These are phyloP conservation scores for Yamadazyma paraphyllophila DNA, from an alignment of 805 yeast genomes.

Conservation along the genomic window DNA sequence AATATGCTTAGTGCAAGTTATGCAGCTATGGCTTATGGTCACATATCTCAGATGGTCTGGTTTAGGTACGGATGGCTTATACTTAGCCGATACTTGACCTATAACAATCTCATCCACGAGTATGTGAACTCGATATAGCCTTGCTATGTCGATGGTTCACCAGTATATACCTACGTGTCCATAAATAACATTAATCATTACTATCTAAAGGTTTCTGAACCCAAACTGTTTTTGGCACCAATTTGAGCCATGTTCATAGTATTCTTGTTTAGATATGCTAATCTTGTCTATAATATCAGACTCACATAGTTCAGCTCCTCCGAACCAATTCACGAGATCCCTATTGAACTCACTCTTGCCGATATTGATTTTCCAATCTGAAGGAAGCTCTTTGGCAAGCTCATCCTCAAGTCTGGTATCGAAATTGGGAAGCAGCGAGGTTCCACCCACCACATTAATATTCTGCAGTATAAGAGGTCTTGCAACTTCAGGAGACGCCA, in stretches of 20 bases:
- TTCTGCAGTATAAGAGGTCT: constrained; percentile 78
- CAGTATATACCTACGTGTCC: not conserved
- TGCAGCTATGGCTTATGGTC: constrained; percentile 79
- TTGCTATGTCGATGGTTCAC: too few relatives aligned
- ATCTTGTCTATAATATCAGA: constrained; percentile 48
- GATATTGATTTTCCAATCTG: constrained; percentile 63
- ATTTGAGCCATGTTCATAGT: constrained; percentile 77
- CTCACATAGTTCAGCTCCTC: constrained; percentile 32
- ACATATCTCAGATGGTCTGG: constrained; percentile 92
- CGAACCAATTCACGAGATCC: constrained; percentile 37
- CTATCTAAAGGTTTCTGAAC: constrained; percentile 25
- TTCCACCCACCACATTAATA: constrained; percentile 81
- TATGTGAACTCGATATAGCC: not conserved
- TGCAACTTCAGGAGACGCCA: constrained; percentile 67
- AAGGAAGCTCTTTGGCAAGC: constrained; percentile 65
- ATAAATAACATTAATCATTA: not conserved
- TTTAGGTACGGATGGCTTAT: constrained; percentile 86
- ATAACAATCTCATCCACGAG: constrained; percentile 57
- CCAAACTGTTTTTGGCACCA: constrained; percentile 55
- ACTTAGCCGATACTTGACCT: constrained; percentile 71
- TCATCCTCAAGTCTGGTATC: constrained; percentile 58
- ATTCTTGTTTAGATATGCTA: constrained; percentile 73
- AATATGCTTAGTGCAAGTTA: constrained; percentile 44
- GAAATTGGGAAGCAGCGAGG: constrained; percentile 67
- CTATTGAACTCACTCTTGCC: constrained; percentile 8